phyloP scores from a whole-genome alignment of 1,284 basidiomycete species.

The Austroboletus niveus region DNA sequence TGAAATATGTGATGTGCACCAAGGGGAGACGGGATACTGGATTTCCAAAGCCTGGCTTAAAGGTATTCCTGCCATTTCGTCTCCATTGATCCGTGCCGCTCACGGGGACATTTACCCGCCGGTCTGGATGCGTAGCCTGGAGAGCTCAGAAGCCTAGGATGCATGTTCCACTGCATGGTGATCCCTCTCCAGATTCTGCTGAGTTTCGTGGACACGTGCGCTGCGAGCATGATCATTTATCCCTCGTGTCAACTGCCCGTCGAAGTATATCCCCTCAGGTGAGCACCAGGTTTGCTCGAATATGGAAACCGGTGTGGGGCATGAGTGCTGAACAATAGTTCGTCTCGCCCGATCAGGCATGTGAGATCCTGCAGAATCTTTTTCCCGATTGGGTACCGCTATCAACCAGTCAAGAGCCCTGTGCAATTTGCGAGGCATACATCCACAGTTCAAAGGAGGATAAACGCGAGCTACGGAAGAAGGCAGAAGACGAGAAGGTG shows the following conservation, averaged over 20 bases:
- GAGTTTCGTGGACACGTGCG: conserved; percentile 57
- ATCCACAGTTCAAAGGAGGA: conserved; percentile 57
- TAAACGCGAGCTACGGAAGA: conserved; percentile 54
- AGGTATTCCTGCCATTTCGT: conserved; percentile 43
- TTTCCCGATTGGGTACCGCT: conserved; percentile 67
- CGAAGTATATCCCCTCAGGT: conserved; percentile 61
- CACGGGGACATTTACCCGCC: conserved; percentile 8
- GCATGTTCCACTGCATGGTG: conserved; percentile 53
- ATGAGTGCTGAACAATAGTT: conserved; percentile 17
- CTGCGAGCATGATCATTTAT: conserved; percentile 66
- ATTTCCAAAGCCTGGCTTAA: conserved; percentile 77
- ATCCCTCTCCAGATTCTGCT: conserved; percentile 62
- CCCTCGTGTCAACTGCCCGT: conserved; percentile 52
- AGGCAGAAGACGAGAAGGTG: conserved; percentile 76
- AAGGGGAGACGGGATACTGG: conserved; percentile 56
- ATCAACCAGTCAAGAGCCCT: conserved; percentile 49
- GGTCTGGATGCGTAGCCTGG: conserved; percentile 57
- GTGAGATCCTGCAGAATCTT: conserved; percentile 48
- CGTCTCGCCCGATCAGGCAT: conserved; percentile 44
- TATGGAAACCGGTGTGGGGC: conserved; percentile 11
- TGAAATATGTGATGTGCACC: conserved; percentile 42
- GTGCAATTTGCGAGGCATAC: conserved; percentile 56
- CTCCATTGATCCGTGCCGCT: conserved; percentile 11
- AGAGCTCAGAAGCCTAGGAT: conserved; percentile 66
- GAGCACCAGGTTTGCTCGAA: conserved; percentile 16